Conservation (phyloP, 2,329 filamentous ascomycete genomes). For the Fonsecaea monophora region DNA sequence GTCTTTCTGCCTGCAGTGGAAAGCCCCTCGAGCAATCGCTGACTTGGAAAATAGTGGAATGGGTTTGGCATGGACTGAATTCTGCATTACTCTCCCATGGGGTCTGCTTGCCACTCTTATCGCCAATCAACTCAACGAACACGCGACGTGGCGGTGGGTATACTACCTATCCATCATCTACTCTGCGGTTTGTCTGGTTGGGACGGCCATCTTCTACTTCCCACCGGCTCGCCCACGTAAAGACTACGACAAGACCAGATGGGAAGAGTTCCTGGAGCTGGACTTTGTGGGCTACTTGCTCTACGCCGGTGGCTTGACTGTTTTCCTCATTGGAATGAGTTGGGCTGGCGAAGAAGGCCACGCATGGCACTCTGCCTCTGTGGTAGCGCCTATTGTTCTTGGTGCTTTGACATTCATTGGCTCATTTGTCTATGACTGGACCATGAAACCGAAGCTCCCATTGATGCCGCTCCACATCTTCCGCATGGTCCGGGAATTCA, state of each 20-base stretch:
- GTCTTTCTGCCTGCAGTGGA: neutral
- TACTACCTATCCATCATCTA: slow-evolving; percentile 46
- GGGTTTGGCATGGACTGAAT: slow-evolving; percentile 46
- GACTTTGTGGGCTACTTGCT: slow-evolving; percentile 57
- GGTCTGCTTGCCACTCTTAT: slow-evolving; percentile 52
- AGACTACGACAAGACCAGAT: slow-evolving; percentile 40
- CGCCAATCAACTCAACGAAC: slow-evolving; percentile 52
- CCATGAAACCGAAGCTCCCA: slow-evolving; percentile 15
- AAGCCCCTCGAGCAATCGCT: slow-evolving; percentile 26
- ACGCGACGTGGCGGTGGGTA: slow-evolving; percentile 59
- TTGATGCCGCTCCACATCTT: slow-evolving; percentile 22
- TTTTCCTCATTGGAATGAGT: slow-evolving; percentile 54
- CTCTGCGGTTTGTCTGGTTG: slow-evolving; percentile 28
- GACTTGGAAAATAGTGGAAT: slow-evolving; percentile 46
- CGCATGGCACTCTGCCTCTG: slow-evolving; percentile 51
- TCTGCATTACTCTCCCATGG: slow-evolving; percentile 22
- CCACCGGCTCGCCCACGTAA: slow-evolving; percentile 58
- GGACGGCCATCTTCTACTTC: slow-evolving; percentile 57
- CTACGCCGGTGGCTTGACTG: slow-evolving; percentile 50
- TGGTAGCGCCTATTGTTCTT: slow-evolving; percentile 47
- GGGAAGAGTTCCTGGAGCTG: slow-evolving; percentile 51
- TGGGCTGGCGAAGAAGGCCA: slow-evolving; percentile 50
- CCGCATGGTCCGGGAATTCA: slow-evolving; percentile 22
- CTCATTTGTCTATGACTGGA: slow-evolving; percentile 50
- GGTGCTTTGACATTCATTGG: slow-evolving; percentile 45